Evolutionary conservation across 352 stramenopile species (phyloP).

Genomic region (Pythium monospermum): DNA sequence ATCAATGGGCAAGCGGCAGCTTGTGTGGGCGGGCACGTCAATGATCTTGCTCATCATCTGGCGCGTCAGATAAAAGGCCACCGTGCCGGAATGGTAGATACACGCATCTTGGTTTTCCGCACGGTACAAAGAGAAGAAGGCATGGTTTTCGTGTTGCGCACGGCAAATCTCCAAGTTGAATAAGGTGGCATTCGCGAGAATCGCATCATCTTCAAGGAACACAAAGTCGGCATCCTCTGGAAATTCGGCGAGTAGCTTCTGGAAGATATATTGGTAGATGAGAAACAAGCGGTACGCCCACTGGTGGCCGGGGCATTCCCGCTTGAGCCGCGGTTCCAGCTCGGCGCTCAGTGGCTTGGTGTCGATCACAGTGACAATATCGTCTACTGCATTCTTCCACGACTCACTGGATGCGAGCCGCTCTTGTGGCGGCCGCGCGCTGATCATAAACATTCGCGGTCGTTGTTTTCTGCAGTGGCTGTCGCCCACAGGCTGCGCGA

Average conservation of each 20-base stretch:
- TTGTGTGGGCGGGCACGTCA: background rate
- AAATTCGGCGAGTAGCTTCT: background rate
- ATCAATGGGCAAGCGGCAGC: conserved; percentile 9
- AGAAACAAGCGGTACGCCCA: conserved; percentile 9
- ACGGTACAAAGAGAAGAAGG: conserved; percentile 9
- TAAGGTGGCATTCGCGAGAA: background rate
- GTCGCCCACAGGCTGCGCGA: background rate
- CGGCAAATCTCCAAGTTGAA: conserved; percentile 6
- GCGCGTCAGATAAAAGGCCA: conserved; percentile 8
- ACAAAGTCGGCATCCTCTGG: conserved; percentile 5
- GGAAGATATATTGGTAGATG: conserved; percentile 5
- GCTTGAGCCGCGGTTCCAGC: background rate
- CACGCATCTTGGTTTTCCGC: conserved; percentile 1
- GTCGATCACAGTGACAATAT: background rate
- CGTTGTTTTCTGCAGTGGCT: background rate
- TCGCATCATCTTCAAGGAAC: conserved; percentile 9
- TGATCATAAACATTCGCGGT: conserved; percentile 9
- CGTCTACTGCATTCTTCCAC: conserved; percentile 1
- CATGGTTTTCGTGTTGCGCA: background rate
- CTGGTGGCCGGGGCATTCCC: conserved; percentile 1
- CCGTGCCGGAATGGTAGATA: conserved; percentile 11
- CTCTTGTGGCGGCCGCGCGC: conserved; percentile 1
- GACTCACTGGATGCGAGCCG: conserved; percentile 1
- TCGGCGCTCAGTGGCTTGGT: conserved; percentile 5
- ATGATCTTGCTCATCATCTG: conserved; percentile 6